Evolutionary conservation across 768 basidiomycete genomes (phyloP), one percentile per base, ranked within the genome.

Genomic region (Tulasnella calospora): DNA sequence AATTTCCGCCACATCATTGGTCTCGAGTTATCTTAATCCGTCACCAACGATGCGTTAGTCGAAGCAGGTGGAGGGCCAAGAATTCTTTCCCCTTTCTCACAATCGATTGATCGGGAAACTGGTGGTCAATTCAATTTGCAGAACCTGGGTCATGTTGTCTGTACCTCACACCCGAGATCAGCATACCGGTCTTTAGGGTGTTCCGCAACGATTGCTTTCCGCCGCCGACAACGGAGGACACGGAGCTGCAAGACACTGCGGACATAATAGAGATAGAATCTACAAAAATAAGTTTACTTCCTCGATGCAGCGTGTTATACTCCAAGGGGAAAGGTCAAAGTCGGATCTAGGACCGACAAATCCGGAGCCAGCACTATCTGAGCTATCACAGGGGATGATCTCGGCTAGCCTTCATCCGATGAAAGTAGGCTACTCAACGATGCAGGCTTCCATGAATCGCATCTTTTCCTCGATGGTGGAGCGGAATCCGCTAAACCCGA

Each of bases 51-150:
- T 67, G 44, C 44, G 44, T 44, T 44, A 15, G 44, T 67, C 61
- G 27, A 27, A 35, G 30, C 61, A n/a, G 51, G 27, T 67, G 61
- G 61, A 35, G 33, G 8, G 30, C 30, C 10, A 67, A 33, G 61
- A 30, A 35, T 30, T 35, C 12, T 51, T 51, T 51, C n/a, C 61
- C 17, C 30, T 33, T 27, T 30, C 23, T 33, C 33, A 67, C 17
- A 67, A 67, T 67, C 61, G 61, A 67, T 67, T 67, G 61, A 67
- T 67, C 61, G 61, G 30, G 61, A 35, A 27, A 67, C 61, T 17
- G 27, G 51, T n/a, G 21, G 51, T 67, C 61, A 30, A 67, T 67
- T 67, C 61, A 35, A 35, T 67, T 27, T 17, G 61, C 61, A 67
- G 23, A 67, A 67, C 61, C 33, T 27, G 61, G 61, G 19, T 30